Percentiles rank a stretch among this genome's conserved stretches.
Evolutionary conservation across 805 yeast species (phyloP).

Genomic region (Yarrowia sp.): DNA sequence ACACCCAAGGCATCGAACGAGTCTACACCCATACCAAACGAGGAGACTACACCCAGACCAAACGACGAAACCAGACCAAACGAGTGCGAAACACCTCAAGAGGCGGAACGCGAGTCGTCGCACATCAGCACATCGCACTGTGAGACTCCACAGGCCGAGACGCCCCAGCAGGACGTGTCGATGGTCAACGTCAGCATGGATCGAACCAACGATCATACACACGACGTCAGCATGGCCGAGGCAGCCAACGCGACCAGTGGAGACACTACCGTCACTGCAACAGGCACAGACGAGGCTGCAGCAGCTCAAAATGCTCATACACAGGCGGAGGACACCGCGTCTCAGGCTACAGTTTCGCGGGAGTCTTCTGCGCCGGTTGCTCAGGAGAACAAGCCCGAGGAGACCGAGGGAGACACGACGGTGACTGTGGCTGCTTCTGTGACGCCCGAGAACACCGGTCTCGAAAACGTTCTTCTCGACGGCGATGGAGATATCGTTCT

Average conservation of each 20-base stretch:
- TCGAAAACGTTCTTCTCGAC: no score
- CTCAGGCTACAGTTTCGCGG: background rate
- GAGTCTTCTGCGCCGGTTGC: background rate
- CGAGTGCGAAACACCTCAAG: no score
- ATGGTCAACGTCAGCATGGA: conserved; percentile 3
- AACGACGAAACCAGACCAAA: no score
- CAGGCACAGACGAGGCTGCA: background rate
- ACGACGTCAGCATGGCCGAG: background rate
- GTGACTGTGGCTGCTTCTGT: background rate
- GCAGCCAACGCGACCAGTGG: background rate
- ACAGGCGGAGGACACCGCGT: background rate
- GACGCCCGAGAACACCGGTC: background rate
- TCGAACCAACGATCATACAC: background rate
- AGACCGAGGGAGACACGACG: background rate
- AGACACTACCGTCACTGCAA: background rate
- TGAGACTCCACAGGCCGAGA: background rate
- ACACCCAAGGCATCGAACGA: no score
- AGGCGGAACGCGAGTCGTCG: background rate
- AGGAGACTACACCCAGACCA: no score
- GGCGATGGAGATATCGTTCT: no score
- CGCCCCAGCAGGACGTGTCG: background rate
- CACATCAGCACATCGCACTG: background rate
- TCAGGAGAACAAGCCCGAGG: background rate
- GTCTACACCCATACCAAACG: no score
- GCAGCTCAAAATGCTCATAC: background rate